A percentile compares a stretch with the other conserved stretches of the same genome.
phyloP scores from a whole-genome alignment of 2,329 filamentous ascomycete genomes.

The Fusarium oxysporum region DNA sequence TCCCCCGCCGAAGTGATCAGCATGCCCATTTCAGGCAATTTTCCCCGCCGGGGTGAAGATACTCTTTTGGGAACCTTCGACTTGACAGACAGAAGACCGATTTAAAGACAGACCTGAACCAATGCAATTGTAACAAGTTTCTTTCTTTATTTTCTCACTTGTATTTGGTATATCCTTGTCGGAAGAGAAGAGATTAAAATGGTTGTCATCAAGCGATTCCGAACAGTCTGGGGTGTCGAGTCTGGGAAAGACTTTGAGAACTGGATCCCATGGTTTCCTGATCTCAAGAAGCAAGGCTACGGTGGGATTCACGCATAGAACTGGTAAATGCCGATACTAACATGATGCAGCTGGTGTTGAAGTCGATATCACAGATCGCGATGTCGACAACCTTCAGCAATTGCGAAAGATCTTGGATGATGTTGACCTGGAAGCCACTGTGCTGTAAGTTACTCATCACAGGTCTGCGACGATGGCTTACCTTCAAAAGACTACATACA shows the following conservation, averaged over 20 bases:
- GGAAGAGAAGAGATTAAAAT: rapidly evolving
- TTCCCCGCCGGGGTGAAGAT: background rate
- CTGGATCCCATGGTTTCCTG: background rate
- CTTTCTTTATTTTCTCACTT: rapidly evolving
- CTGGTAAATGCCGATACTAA: too few species aligned
- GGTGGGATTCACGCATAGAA: too few species aligned
- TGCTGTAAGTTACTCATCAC: background rate
- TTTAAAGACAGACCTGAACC: background rate
- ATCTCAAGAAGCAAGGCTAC: background rate
- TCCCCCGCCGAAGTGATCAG: background rate
- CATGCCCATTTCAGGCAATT: background rate
- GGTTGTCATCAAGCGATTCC: background rate
- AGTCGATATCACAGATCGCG: background rate
- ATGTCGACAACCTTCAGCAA: rapidly evolving
- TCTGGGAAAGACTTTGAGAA: background rate
- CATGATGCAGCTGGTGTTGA: background rate
- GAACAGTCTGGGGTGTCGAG: background rate
- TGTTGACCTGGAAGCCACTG: background rate
- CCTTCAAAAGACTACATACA: rapidly evolving
- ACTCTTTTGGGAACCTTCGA: background rate
- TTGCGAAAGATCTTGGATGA: background rate
- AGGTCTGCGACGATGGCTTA: rapidly evolving
- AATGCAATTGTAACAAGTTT: background rate
- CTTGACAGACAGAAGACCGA: background rate
- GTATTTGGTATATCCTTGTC: rapidly evolving